phyloP scores from a whole-genome alignment of 352 stramenopile genomes.

The Hyaloperonospora brassicae region DNA sequence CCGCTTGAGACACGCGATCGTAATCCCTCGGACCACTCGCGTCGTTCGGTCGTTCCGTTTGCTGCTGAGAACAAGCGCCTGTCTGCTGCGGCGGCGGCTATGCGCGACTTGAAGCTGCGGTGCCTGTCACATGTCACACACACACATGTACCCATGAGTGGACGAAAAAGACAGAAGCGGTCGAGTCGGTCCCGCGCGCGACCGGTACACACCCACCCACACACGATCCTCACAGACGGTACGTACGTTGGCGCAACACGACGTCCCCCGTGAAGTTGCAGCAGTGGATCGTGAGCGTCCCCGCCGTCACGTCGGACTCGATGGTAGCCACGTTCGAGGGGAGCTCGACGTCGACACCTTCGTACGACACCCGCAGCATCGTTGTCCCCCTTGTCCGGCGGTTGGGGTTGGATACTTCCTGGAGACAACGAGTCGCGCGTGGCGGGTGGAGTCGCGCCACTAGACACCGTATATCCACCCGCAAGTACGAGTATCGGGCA shows the following conservation, averaged over 20 bases:
- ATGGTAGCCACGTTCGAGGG: no score
- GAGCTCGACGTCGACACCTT: slow-evolving; percentile 76
- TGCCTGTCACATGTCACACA: slow-evolving; percentile 6
- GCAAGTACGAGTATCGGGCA: slow-evolving; percentile 87
- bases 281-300: no score
- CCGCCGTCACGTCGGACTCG: no score
- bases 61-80: slow-evolving; percentile 3
- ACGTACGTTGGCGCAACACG: no score
- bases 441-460: background rate
- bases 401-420: no score
- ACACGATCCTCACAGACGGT: no score
- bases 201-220: no score
- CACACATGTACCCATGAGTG: background rate
- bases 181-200: no score
- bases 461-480: no score
- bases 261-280: no score
- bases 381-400: no score
- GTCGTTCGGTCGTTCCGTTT: slow-evolving; percentile 37
- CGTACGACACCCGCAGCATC: slow-evolving; percentile 70
- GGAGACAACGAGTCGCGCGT: no score
- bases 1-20: slow-evolving; percentile 29
- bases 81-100: slow-evolving; percentile 2
- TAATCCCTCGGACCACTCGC: slow-evolving; percentile 36
- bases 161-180: background rate
- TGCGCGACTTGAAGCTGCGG: slow-evolving; percentile 2